A percentile compares a stretch with the other conserved stretches of the same genome.
These are phyloP conservation scores for Multifurca ochricompacta DNA, from an alignment of 768 basidiomycete genomes.

Conservation along the genomic window DNA sequence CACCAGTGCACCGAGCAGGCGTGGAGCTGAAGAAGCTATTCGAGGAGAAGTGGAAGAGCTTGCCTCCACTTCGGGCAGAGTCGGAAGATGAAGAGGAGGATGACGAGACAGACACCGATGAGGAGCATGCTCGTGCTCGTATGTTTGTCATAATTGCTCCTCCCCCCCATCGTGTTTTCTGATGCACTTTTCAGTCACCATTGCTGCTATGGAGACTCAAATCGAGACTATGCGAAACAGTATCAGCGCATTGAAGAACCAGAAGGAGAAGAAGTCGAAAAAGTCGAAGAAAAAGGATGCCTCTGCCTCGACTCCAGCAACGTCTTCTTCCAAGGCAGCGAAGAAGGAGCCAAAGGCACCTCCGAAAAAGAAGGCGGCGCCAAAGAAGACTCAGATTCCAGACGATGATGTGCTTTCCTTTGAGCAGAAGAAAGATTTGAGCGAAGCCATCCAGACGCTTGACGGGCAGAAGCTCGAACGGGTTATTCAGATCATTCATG, in stretches of 20 bases:
- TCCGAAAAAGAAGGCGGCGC: constrained; percentile 45
- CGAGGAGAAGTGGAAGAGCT: constrained; percentile 81
- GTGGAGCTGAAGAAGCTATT: constrained; percentile 80
- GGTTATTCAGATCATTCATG: constrained; percentile 93
- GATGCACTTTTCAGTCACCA: constrained; percentile 43
- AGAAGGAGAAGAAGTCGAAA: constrained; percentile 52
- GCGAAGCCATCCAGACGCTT: constrained; percentile 84
- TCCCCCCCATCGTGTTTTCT: constrained; percentile 9
- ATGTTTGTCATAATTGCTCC: constrained; percentile 30
- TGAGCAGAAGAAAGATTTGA: constrained; percentile 97
- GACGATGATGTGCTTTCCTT: constrained; percentile 85
- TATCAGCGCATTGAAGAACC: constrained; percentile 49
- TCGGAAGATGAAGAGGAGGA: constrained; percentile 59
- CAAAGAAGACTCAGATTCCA: constrained; percentile 52
- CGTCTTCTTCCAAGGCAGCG: constrained; percentile 56
- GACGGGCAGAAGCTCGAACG: constrained; percentile 79
- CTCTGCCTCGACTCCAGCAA: constrained; percentile 40
- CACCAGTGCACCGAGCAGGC: constrained; percentile 81
- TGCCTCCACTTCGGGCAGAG: constrained; percentile 51
- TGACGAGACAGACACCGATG: constrained; percentile 55
- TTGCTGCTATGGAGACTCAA: constrained; percentile 72
- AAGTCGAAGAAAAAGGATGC: constrained; percentile 60
- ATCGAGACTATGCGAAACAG: constrained; percentile 71
- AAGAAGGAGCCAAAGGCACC: constrained; percentile 39
- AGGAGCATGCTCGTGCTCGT: constrained; percentile 52